Evolutionary conservation across 2,329 filamentous ascomycete genomes (phyloP).

Genomic region (Claviceps pusilla): DNA sequence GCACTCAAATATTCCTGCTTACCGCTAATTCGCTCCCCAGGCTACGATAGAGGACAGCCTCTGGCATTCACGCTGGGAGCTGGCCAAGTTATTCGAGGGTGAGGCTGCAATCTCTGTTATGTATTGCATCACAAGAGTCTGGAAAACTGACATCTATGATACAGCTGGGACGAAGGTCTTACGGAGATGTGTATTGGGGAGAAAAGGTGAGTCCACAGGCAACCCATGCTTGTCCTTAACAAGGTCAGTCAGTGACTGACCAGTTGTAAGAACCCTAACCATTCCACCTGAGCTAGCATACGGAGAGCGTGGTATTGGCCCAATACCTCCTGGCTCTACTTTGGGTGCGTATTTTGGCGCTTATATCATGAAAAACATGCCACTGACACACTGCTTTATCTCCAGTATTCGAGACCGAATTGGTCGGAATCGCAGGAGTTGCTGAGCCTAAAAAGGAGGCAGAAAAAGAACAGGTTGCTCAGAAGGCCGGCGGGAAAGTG

Average conservation of each 20-base stretch:
- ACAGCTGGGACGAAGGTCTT: slow-evolving; percentile 77
- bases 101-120: slow-evolving; percentile 13
- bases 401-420: slow-evolving; percentile 77
- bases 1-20: background rate
- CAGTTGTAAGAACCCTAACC: slow-evolving; percentile 49
- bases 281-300: slow-evolving; percentile 82
- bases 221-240: background rate
- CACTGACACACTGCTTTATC: slow-evolving; percentile 6
- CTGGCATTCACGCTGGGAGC: slow-evolving; percentile 66
- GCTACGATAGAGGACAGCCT: slow-evolving; percentile 61
- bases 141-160: slow-evolving; percentile 7
- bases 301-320: slow-evolving; percentile 58
- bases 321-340: slow-evolving; percentile 70
- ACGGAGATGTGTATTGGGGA: slow-evolving; percentile 92
- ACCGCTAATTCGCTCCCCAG: slow-evolving; percentile 13
- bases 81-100: slow-evolving; percentile 83
- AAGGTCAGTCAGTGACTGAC: slow-evolving; percentile 1
- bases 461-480: slow-evolving; percentile 16
- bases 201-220: slow-evolving; percentile 41
- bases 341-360: slow-evolving; percentile 38
- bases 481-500: slow-evolving; percentile 13
- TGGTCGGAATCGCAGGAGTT: slow-evolving; percentile 71
- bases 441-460: slow-evolving; percentile 8
- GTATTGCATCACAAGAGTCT: background rate
- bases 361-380: background rate